phyloP scores from a whole-genome alignment of 305 asterid genomes.

The Ilex paraguariensis region DNA sequence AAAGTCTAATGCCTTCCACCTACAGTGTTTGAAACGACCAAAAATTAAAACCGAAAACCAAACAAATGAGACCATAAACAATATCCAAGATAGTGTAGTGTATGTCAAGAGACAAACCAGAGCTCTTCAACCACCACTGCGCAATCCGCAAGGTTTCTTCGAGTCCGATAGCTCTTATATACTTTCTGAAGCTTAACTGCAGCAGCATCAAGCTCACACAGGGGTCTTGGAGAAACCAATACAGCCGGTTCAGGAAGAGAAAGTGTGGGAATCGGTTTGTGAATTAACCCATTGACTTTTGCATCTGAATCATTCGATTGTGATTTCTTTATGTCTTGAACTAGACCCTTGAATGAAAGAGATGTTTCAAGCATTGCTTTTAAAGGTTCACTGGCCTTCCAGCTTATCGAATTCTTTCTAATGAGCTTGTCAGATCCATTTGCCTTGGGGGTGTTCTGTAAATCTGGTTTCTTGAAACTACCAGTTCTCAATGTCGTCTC shows the following conservation, averaged over 20 bases:
- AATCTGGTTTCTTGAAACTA: slow-evolving; percentile 27
- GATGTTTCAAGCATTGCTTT: slow-evolving; percentile 45
- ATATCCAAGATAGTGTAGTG: neutral
- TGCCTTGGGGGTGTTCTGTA: slow-evolving; percentile 24
- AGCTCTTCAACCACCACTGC: slow-evolving; percentile 96
- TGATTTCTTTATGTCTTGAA: slow-evolving; percentile 25
- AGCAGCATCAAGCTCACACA: slow-evolving; percentile 82
- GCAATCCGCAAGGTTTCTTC: slow-evolving; percentile 92
- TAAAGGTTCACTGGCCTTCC: slow-evolving; percentile 54
- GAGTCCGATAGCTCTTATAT: slow-evolving; percentile 83
- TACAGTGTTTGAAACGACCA: slow-evolving; percentile 15
- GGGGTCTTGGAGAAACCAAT: slow-evolving; percentile 62
- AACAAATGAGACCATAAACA: neutral
- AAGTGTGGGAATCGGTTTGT: slow-evolving; percentile 12
- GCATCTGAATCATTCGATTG: slow-evolving; percentile 14
- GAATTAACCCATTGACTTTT: neutral
- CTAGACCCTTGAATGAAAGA: slow-evolving; percentile 57
- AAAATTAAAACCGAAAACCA: slow-evolving; percentile 7
- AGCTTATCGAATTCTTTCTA: slow-evolving; percentile 48
- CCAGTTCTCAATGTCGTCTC: slow-evolving; percentile 30
- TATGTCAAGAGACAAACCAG: slow-evolving; percentile 43
- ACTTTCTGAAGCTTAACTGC: slow-evolving; percentile 89
- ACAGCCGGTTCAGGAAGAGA: slow-evolving; percentile 53
- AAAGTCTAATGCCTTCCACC: slow-evolving; percentile 98
- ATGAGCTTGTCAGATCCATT: slow-evolving; percentile 25